Conservation (phyloP, 1,139 yeast genomes). For the Geotrichum siamense region DNA sequence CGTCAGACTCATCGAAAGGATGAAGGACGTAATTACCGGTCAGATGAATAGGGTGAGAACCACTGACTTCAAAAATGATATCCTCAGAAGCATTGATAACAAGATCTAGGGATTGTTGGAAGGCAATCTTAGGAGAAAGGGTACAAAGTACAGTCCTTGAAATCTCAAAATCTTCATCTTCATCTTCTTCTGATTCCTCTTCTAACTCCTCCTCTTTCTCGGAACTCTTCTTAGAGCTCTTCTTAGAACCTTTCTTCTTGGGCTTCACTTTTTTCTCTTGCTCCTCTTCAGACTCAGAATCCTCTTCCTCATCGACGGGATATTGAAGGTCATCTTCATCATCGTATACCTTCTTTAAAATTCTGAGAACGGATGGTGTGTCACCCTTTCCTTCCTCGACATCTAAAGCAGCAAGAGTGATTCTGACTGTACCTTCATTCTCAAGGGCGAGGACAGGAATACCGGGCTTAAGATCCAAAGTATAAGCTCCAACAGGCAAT, state of each 20-base stretch:
- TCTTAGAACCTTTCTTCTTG: constrained; percentile 22
- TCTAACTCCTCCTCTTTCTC: constrained; percentile 33
- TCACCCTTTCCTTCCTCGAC: constrained; percentile 55
- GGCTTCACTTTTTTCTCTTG: constrained; percentile 38
- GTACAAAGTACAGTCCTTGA: constrained; percentile 85
- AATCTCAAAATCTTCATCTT: constrained; percentile 54
- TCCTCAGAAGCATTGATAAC: constrained; percentile 92
- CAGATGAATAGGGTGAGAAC: constrained; percentile 87
- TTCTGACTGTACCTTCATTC: constrained; percentile 78
- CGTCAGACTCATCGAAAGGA: constrained; percentile 70
- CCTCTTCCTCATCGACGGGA: constrained; percentile 21
- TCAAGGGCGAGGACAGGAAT: constrained; percentile 80
- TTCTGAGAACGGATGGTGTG: constrained; percentile 19
- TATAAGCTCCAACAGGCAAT: constrained; percentile 16
- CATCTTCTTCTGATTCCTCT: constrained; percentile 46
- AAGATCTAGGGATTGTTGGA: constrained; percentile 85
- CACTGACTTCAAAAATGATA: constrained; percentile 88
- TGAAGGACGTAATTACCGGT: constrained; percentile 94
- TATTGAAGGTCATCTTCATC: constrained; percentile 26
- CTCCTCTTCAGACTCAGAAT: constrained; percentile 31
- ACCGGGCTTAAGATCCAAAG: constrained; percentile 67
- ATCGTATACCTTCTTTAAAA: constrained; percentile 24
- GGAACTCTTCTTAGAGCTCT: constrained; percentile 24
- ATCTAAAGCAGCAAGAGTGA: constrained; percentile 94
- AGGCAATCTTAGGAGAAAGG: constrained; percentile 67